phyloP scores from a whole-genome alignment of 1,284 basidiomycete genomes.

The Ustilago shanxiensis region DNA sequence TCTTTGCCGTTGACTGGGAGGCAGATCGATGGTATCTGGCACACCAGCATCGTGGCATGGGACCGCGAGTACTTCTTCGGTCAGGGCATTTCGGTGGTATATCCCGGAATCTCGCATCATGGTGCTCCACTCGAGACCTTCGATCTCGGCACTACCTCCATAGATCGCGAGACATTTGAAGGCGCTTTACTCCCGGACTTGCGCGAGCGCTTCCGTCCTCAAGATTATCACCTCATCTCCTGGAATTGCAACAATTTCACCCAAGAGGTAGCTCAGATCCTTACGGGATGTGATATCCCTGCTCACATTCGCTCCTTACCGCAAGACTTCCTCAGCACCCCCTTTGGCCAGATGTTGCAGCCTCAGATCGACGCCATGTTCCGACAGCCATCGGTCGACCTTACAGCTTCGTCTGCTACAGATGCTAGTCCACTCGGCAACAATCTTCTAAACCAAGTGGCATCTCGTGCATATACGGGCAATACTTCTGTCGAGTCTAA shows the following conservation, averaged over 20 bases:
- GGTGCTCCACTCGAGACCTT: conserved; percentile 81
- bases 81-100: conserved; percentile 79
- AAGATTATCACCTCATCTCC: conserved; percentile 82
- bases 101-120: conserved; percentile 73
- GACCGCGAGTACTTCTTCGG: conserved; percentile 89
- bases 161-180: conserved; percentile 85
- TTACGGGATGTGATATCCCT: conserved; percentile 66
- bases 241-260: conserved; percentile 76
- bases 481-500: conserved; percentile 67
- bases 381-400: conserved; percentile 18
- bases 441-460: conserved; percentile 71
- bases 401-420: conserved; percentile 8
- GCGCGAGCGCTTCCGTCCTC: conserved; percentile 81
- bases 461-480: conserved; percentile 73
- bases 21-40: conserved; percentile 70
- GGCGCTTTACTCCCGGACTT: conserved; percentile 81
- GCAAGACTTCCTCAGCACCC: conserved; percentile 87
- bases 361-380: conserved; percentile 81
- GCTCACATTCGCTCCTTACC: conserved; percentile 72
- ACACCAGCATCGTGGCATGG: conserved; percentile 89
- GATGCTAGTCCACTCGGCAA: conserved; percentile 2
- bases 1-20: conserved; percentile 83
- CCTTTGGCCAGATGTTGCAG: conserved; percentile 85
- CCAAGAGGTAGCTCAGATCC: conserved; percentile 75
- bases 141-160: conserved; percentile 83